Evolutionary conservation across 768 basidiomycete genomes (phyloP).

Genomic region (Phanerochaete sordida): DNA sequence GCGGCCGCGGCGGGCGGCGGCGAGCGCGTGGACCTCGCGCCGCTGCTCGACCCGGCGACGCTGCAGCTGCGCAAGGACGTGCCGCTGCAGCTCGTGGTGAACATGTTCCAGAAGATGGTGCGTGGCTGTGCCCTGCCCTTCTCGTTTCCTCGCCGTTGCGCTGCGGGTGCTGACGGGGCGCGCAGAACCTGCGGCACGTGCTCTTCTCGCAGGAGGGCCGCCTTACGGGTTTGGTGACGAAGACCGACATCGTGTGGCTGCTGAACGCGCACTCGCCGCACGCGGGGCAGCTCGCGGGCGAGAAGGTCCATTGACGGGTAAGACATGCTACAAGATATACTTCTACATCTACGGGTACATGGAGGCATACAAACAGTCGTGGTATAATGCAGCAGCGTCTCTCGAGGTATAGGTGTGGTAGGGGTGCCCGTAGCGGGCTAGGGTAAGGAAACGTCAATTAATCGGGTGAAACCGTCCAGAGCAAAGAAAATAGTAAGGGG

Average conservation of each 20-base stretch:
- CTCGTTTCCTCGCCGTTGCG: background rate
- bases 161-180: background rate
- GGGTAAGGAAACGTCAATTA: too few species aligned
- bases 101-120: conserved; percentile 73
- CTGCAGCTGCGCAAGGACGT: conserved; percentile 66
- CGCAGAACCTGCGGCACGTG: conserved; percentile 64
- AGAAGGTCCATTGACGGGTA: background rate
- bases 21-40: conserved; percentile 28
- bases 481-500: too few species aligned
- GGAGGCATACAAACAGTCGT: too few species aligned
- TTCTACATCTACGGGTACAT: too few species aligned
- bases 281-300: conserved; percentile 30
- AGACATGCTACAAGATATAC: too few species aligned
- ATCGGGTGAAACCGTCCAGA: too few species aligned
- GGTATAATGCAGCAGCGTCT: too few species aligned
- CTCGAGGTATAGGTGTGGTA: too few species aligned
- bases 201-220: conserved; percentile 59
- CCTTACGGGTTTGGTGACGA: conserved; percentile 65
- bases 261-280: conserved; percentile 58
- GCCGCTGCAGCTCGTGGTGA: conserved; percentile 67
- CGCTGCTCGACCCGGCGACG: conserved; percentile 41
- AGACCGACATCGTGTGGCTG: conserved; percentile 59
- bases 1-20: conserved; percentile 5
- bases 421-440: too few species aligned
- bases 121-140: too few species aligned